Conservation (phyloP, 371 early-diverging fungal species). For the Syncephalastrum contaminatum region DNA sequence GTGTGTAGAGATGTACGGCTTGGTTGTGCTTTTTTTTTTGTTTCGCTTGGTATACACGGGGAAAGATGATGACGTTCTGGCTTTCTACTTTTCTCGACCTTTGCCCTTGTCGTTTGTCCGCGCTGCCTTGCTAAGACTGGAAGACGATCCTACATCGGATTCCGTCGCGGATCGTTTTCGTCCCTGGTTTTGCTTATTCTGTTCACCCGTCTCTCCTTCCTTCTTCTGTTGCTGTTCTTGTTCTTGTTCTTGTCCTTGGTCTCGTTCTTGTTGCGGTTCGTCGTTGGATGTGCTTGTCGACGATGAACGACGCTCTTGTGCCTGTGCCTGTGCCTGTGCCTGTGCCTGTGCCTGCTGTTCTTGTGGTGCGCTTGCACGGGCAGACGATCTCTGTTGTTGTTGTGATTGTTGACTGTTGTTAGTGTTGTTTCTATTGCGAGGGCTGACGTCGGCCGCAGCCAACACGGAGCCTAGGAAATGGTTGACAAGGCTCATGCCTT, state of each 20-base stretch:
- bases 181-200: constrained; percentile 2
- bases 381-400: constrained; percentile 3
- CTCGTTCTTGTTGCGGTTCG: too few species aligned
- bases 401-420: constrained; percentile 5
- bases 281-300: too few species aligned
- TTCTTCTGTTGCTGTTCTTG: neutral
- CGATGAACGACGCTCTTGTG: constrained; percentile 1
- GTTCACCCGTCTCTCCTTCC: neutral
- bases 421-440: constrained; percentile 10
- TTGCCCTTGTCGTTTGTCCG: too few species aligned
- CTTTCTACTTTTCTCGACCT: too few species aligned
- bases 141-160: neutral
- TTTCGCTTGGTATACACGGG: constrained; percentile 2
- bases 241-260: too few species aligned
- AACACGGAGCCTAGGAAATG: constrained; percentile 48
- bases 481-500: constrained; percentile 47
- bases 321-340: neutral
- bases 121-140: too few species aligned
- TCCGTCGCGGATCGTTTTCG: neutral
- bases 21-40: too few species aligned
- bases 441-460: constrained; percentile 39
- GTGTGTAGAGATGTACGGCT: too few species aligned
- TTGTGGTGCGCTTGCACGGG: constrained; percentile 8
- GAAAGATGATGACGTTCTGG: too few species aligned
- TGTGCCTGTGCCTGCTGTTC: neutral